phyloP scores from a whole-genome alignment of 1,139 yeast genomes.

The Saccharomyces hybrid region DNA sequence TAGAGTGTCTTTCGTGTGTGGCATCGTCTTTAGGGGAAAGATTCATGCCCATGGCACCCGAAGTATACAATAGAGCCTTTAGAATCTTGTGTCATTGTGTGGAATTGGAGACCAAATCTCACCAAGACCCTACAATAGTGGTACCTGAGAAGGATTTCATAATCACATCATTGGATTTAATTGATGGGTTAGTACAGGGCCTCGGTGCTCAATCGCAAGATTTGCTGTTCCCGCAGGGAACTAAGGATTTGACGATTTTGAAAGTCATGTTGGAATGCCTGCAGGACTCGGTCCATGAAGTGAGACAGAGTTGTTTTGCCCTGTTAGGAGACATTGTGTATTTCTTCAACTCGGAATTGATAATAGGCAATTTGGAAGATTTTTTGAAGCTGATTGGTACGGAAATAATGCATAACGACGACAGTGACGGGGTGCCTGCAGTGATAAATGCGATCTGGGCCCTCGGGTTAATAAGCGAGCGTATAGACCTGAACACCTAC shows the following conservation, averaged over 20 bases:
- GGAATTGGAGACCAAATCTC: slow-evolving; percentile 56
- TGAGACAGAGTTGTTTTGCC: slow-evolving; percentile 88
- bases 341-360: slow-evolving; percentile 37
- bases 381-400: slow-evolving; percentile 59
- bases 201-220: slow-evolving; percentile 57
- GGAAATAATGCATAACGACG: slow-evolving; percentile 43
- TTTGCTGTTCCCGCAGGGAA: slow-evolving; percentile 39
- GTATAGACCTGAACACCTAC: slow-evolving; percentile 55
- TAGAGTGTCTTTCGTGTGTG: slow-evolving; percentile 87
- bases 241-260: slow-evolving; percentile 42
- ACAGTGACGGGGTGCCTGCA: slow-evolving; percentile 47
- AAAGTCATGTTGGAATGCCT: slow-evolving; percentile 62
- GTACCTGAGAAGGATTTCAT: slow-evolving; percentile 87
- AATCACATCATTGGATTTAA: slow-evolving; percentile 78
- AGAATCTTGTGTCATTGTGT: slow-evolving; percentile 63
- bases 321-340: slow-evolving; percentile 78
- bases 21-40: slow-evolving; percentile 79
- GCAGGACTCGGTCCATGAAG: slow-evolving; percentile 73
- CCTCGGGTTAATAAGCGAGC: slow-evolving; percentile 73
- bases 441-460: slow-evolving; percentile 91
- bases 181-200: slow-evolving; percentile 91
- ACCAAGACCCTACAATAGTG: slow-evolving; percentile 59
- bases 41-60: slow-evolving; percentile 84
- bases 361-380: slow-evolving; percentile 39
- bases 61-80: slow-evolving; percentile 76